These are phyloP conservation scores for Tricholoma sp. DNA, from an alignment of 768 basidiomycete species.

Conservation along the genomic window DNA sequence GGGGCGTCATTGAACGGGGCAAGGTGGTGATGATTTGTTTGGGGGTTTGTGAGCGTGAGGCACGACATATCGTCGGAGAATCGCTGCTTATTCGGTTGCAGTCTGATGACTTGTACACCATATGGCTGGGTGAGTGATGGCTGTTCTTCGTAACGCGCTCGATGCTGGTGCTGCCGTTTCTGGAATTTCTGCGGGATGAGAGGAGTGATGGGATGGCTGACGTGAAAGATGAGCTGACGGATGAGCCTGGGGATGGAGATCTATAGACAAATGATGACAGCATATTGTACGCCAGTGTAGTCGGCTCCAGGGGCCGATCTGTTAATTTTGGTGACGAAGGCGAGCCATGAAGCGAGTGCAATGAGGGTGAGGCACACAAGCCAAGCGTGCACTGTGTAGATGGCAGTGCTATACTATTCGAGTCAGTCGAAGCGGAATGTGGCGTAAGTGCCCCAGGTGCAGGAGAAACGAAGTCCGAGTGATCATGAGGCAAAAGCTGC, in stretches of 20 bases:
- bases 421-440: slow-evolving; percentile 57
- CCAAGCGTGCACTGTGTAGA: slow-evolving; percentile 52
- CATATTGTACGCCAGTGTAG: slow-evolving; percentile 57
- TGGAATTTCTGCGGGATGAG: slow-evolving; percentile 29
- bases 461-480: slow-evolving; percentile 55
- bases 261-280: slow-evolving; percentile 51
- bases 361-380: slow-evolving; percentile 36
- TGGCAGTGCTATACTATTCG: slow-evolving; percentile 53
- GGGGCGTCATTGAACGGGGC: slow-evolving; percentile 45
- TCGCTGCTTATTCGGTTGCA: slow-evolving; percentile 5
- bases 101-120: slow-evolving; percentile 11
- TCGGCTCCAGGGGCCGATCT: slow-evolving; percentile 33
- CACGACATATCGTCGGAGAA: slow-evolving; percentile 7
- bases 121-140: slow-evolving; percentile 5
- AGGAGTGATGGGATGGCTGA: slow-evolving; percentile 25
- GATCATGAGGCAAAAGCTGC: slow-evolving; percentile 45
- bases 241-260: slow-evolving; percentile 23
- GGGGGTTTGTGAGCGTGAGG: slow-evolving; percentile 26
- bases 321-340: slow-evolving; percentile 28
- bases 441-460: slow-evolving; percentile 75
- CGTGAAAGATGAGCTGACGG: slow-evolving; percentile 30
- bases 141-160: slow-evolving; percentile 12
- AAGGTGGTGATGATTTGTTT: slow-evolving; percentile 18
- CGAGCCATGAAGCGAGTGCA: slow-evolving; percentile 12
- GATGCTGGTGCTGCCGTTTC: slow-evolving; percentile 24